A percentile compares a stretch with the other conserved stretches of the same genome.
These are phyloP conservation scores for Herpetomonas tarakana DNA, from an alignment of 208 protist species.

Conservation along the genomic window DNA sequence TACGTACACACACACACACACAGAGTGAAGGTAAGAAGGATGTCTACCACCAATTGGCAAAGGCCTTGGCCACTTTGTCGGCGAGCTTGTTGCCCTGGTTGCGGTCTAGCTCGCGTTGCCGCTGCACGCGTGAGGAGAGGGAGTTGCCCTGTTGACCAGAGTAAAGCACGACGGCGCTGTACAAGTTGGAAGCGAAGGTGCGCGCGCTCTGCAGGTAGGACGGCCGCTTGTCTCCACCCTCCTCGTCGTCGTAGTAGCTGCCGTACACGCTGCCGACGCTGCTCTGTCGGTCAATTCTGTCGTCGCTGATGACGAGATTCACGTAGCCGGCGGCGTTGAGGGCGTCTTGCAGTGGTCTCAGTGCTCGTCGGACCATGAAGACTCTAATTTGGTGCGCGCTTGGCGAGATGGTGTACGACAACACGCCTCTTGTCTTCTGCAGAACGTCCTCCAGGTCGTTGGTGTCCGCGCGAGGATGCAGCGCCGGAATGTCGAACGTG, in stretches of 20 bases:
- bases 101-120: slow-evolving; percentile 38
- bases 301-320: slow-evolving; percentile 47
- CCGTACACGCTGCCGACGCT: slow-evolving; percentile 27
- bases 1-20: too few relatives aligned
- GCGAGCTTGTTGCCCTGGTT: slow-evolving; percentile 23
- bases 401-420: slow-evolving; percentile 79
- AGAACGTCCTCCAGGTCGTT: slow-evolving; percentile 78
- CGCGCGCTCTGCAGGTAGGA: slow-evolving; percentile 57
- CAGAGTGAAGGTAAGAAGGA: neutral
- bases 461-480: slow-evolving; percentile 44
- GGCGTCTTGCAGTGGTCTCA: slow-evolving; percentile 34
- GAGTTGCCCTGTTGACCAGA: slow-evolving; percentile 40
- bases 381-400: slow-evolving; percentile 54
- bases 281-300: slow-evolving; percentile 15
- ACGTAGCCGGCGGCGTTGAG: slow-evolving; percentile 51
- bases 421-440: slow-evolving; percentile 69
- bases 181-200: slow-evolving; percentile 59
- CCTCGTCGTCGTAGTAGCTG: slow-evolving; percentile 60
- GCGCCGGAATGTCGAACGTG: slow-evolving; percentile 69
- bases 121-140: slow-evolving; percentile 53
- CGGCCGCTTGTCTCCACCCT: slow-evolving; percentile 15
- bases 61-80: slow-evolving; percentile 40
- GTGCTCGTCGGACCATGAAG: slow-evolving; percentile 44
- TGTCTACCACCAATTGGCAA: slow-evolving; percentile 72
- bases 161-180: slow-evolving; percentile 63